Conservation (phyloP, 2,329 filamentous ascomycete species). For the Arthrobotrys iridis region DNA sequence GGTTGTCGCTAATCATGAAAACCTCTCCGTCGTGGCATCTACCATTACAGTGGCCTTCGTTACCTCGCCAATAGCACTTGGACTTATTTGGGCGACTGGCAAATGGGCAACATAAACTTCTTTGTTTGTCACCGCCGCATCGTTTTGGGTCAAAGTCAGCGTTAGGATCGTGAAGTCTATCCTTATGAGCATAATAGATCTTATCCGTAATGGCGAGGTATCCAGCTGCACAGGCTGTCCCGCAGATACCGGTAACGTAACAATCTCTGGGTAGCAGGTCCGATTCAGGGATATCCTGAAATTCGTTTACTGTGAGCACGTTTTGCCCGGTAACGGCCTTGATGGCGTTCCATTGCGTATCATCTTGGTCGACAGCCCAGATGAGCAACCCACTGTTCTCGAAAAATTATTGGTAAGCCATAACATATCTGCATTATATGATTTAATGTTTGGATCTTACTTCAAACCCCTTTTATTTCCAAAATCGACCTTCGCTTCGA, state of each 20-base stretch:
- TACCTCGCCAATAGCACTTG: constrained; percentile 60
- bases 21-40: constrained; percentile 61
- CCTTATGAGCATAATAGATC: constrained; percentile 34
- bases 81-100: constrained; percentile 59
- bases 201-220: constrained; percentile 58
- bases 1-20: constrained; percentile 58
- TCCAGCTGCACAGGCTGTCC: constrained; percentile 58
- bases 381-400: constrained; percentile 57
- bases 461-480: constrained; percentile 55
- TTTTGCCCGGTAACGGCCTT: constrained; percentile 31
- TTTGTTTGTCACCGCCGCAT: constrained; percentile 57
- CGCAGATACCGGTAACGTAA: constrained; percentile 59
- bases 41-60: constrained; percentile 59
- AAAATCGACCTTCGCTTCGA: constrained; percentile 30
- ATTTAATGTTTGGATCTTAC: constrained; percentile 9
- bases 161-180: constrained; percentile 36
- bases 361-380: constrained; percentile 60
- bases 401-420: constrained; percentile 3
- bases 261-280: constrained; percentile 56
- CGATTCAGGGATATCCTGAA: constrained; percentile 38
- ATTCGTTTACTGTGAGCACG: constrained; percentile 28
- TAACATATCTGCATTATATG: constrained; percentile 11
- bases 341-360: constrained; percentile 55
- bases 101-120: constrained; percentile 60
- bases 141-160: constrained; percentile 56